phyloP scores from a whole-genome alignment of 805 yeast species.

The Candida peoriensis region DNA sequence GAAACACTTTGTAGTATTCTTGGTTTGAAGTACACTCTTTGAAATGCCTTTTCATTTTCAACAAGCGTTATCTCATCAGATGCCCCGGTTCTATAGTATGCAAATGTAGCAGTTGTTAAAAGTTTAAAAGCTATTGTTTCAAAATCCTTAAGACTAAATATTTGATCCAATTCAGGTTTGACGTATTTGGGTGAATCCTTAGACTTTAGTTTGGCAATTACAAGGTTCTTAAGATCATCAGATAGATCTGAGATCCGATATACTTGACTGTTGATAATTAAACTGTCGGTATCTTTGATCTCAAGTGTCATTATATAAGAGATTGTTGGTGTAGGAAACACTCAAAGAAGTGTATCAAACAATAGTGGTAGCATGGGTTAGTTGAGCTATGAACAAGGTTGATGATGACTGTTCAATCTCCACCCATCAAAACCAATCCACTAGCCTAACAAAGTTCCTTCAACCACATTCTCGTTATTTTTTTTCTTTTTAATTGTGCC shows the following conservation, averaged over 20 bases:
- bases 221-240: not conserved
- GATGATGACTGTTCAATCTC: no score
- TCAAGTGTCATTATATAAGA: not conserved
- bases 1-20: constrained; percentile 33
- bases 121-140: not conserved
- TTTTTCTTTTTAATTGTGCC: no score
- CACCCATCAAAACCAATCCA: no score
- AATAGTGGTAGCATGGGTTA: no score
- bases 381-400: no score
- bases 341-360: no score
- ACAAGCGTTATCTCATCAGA: constrained; percentile 43
- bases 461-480: no score
- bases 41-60: constrained; percentile 39
- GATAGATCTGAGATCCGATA: not conserved
- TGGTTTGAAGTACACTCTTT: constrained; percentile 41
- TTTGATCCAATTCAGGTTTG: not conserved
- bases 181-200: not conserved
- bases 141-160: not conserved
- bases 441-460: no score
- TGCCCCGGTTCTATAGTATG: constrained; percentile 43
- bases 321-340: no score
- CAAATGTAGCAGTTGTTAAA: not conserved
- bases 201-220: not conserved
- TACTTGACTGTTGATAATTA: not conserved
- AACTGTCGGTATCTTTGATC: not conserved